Percentiles rank a stretch among this genome's conserved stretches.
These are phyloP conservation scores for Pilatotrama ljubarskyi DNA, from an alignment of 768 basidiomycete species.

Conservation along the genomic window DNA sequence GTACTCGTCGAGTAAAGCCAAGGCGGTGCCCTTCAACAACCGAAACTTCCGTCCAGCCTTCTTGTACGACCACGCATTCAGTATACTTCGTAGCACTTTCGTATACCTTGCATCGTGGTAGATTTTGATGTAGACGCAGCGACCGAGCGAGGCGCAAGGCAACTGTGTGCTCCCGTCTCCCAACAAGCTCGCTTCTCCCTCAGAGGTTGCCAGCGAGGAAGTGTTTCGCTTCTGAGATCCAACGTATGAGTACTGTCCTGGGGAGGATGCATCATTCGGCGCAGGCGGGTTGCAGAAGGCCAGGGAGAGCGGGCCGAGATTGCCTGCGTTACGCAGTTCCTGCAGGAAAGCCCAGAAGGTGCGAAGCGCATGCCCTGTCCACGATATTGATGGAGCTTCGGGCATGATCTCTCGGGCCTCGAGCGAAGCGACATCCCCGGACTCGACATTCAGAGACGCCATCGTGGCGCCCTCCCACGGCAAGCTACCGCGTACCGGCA, in stretches of 20 bases:
- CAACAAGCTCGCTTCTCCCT: too few relatives aligned
- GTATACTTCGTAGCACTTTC: constrained; percentile 6
- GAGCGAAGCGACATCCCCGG: neutral
- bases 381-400: neutral
- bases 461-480: constrained; percentile 18
- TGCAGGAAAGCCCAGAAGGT: constrained; percentile 19
- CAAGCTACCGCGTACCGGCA: constrained; percentile 20
- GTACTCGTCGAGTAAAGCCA: constrained; percentile 17
- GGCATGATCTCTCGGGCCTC: neutral
- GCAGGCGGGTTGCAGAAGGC: constrained; percentile 12
- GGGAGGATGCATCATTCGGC: neutral
- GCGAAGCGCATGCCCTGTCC: constrained; percentile 16
- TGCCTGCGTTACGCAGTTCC: constrained; percentile 1
- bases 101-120: constrained; percentile 21
- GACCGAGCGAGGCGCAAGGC: neutral
- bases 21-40: constrained; percentile 15
- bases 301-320: constrained; percentile 20
- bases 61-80: constrained; percentile 18
- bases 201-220: neutral
- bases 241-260: neutral
- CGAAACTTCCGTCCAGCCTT: neutral
- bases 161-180: neutral
- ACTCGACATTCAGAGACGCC: constrained; percentile 1
- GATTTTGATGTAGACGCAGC: constrained; percentile 18
- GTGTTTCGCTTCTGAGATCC: constrained; percentile 9